phyloP scores from a whole-genome alignment of 2,329 filamentous ascomycete species.

The Penicillium vulpinum region DNA sequence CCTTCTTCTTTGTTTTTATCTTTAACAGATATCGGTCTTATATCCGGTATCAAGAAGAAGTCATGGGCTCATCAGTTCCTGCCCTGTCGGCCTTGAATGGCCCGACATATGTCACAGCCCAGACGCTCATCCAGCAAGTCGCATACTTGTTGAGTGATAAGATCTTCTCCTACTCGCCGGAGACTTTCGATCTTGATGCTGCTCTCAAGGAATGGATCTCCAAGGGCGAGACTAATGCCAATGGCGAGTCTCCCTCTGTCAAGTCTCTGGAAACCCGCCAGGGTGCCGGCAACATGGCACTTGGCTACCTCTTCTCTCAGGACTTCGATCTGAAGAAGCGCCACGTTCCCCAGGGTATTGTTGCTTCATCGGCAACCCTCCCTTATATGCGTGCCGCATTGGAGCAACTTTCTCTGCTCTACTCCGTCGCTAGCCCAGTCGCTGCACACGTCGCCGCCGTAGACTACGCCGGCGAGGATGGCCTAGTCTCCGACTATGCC shows the following conservation, averaged over 20 bases:
- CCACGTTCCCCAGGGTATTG: slow-evolving; percentile 84
- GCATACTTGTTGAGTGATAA: slow-evolving; percentile 95
- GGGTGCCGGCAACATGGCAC: slow-evolving; percentile 84
- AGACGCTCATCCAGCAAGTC: slow-evolving; percentile 92
- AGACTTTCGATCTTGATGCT: slow-evolving; percentile 86
- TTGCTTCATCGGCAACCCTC: slow-evolving; percentile 82
- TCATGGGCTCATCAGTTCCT: slow-evolving; percentile 41
- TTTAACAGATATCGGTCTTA: slow-evolving; percentile 23
- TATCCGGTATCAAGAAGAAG: slow-evolving; percentile 26
- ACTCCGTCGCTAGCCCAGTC: slow-evolving; percentile 87
- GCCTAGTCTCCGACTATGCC: slow-evolving; percentile 84
- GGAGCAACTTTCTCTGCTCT: slow-evolving; percentile 88
- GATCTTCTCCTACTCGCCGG: slow-evolving; percentile 94
- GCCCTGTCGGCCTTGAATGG: slow-evolving; percentile 67
- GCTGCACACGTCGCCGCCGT: slow-evolving; percentile 89
- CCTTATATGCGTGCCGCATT: slow-evolving; percentile 77
- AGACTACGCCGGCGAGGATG: slow-evolving; percentile 72
- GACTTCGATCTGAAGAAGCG: slow-evolving; percentile 93
- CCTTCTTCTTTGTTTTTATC: slow-evolving; percentile 25
- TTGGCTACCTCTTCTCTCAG: slow-evolving; percentile 96
- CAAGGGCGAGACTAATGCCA: slow-evolving; percentile 71
- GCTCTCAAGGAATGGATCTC: slow-evolving; percentile 77
- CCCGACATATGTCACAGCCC: slow-evolving; percentile 88
- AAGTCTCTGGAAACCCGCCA: slow-evolving; percentile 81
- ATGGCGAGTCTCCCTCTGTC: slow-evolving; percentile 76